A percentile compares a stretch with the other conserved stretches of the same genome.
These are phyloP conservation scores for Rhamnella rubrinervis DNA, from an alignment of 331 rosid genomes.

Conservation along the genomic window DNA sequence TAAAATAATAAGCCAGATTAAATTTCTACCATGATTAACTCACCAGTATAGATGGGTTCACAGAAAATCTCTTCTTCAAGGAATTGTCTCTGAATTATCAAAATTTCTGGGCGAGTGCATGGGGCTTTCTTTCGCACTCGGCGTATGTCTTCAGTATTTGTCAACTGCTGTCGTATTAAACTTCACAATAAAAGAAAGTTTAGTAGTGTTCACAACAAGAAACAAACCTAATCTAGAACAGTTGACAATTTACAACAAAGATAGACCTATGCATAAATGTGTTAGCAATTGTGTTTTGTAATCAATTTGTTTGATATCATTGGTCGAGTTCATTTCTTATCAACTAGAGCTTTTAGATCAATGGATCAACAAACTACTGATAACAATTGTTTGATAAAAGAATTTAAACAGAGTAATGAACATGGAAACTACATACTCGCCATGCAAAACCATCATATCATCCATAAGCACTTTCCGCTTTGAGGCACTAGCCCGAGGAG, in stretches of 20 bases:
- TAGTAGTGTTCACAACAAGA: constrained; percentile 1
- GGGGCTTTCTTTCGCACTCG: constrained; percentile 94
- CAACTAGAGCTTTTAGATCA: not conserved
- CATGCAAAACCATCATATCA: constrained; percentile 94
- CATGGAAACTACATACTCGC: constrained; percentile 78
- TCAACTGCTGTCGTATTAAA: constrained; percentile 85
- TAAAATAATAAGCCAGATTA: not conserved
- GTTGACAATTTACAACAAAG: not conserved
- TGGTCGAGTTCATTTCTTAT: not conserved
- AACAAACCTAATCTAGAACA: not conserved
- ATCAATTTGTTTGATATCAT: too few species aligned
- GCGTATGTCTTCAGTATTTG: constrained; percentile 89
- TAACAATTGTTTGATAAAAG: not conserved
- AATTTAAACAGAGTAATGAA: constrained; percentile 16
- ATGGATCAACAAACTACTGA: not conserved
- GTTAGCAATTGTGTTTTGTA: too few species aligned
- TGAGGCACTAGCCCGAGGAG: constrained; percentile 50
- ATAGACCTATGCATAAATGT: too few species aligned
- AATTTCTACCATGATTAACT: constrained; percentile 9
- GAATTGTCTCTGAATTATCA: constrained; percentile 80
- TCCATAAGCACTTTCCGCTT: constrained; percentile 97
- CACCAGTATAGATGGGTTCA: constrained; percentile 74
- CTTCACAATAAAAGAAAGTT: constrained; percentile 44
- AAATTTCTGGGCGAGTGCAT: constrained; percentile 77
- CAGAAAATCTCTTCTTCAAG: constrained; percentile 76